Base-by-base conservation (phyloP, 768 basidiomycete genomes). In the Candolleomyces eurysporus region DNA sequence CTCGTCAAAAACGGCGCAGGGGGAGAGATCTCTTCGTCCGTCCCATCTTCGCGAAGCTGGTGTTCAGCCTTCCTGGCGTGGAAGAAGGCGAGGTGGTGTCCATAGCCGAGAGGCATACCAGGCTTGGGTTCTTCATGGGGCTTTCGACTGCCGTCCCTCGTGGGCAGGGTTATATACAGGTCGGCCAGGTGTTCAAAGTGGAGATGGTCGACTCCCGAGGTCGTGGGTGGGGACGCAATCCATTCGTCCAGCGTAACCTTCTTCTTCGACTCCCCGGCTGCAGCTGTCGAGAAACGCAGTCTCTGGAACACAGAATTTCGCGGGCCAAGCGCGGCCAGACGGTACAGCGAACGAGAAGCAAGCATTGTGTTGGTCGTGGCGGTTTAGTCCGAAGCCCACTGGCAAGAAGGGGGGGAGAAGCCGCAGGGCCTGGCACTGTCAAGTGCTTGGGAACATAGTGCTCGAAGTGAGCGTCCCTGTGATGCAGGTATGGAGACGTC, bases 21-120 rank as follows among this genome's bases (percentile, higher is more conserved):
- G 2, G 90, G 89, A 64, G 86, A 86, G 57, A 90, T 86, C 52
- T 87, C 84, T 1, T 82, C 78, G 57, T 90, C 90, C 13, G 90
- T 91, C 16, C 89, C 90, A 66, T 92, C 90, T n/a, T 76, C 65
- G 13, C 86, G 81, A 43, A 92, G 77, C 19, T 71, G 68, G 13
- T 68, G 54, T 67, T 90, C 88, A 0, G 89, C 82, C 40, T 79
- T 81, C 36, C 84, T 81, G 3, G 84, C 82, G 59, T 90, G 88
- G 73, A 92, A 92, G 77, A 91, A 91, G 13, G 79, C 86, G 22
- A 92, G 80, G 65, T 90, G 88, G 66, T 90, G 88, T 5, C 89
- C 90, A 62, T 81, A 84, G 6, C 76, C 79, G 31, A 91, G 73
- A 2, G 80, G 74, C 2, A 75, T 64, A 6, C 79, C 77, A 2